Evolutionary conservation across 129 eudicot genomes (phyloP), one percentile per base, ranked within the genome.

Genomic region (Arctium lappa): DNA sequence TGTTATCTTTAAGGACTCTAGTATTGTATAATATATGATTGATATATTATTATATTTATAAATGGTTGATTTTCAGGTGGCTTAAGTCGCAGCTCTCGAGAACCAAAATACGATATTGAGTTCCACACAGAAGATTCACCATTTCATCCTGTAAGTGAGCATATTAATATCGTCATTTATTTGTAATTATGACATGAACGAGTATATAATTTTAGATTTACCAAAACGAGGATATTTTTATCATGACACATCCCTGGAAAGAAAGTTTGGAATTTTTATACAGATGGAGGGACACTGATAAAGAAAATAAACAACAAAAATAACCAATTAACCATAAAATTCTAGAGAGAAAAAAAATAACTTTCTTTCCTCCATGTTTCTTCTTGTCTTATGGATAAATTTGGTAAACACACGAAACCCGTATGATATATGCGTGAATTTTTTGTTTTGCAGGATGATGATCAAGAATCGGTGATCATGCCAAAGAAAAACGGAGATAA

Each of bases 21-120:
- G 10, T 66, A 72, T 30, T 70, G 56, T 69, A 16, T 71, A 44
- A 27, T 12, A 70, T 72, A 80, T 36, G 18, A 36, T 18, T 13
- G 18, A 12, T 60, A 50, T 36, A 63, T 73, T 73, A 39, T 4
- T 48, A 36, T 32, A n/a, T 80, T 7, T 74, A n/a, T 63, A 80
- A 34, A 71, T 39, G 29, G 70, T 79, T 73, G 53, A 76, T 74
- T 66, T 18, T 72, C 87, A 93, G 99, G 94, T 82, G 90, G 90
- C 68, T 87, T 90, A 69, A 82, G 91, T 84, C 92, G 90, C 60
- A 91, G 95, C 86, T 93, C 98, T 40, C 91, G 87, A 8, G 99
- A 95, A 80, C 99, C 99, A 29, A 93, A 95, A 75, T 95, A 88
- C 75, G 90, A 83, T 78, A 93, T 95, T 83, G 97, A 95, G 62